Percentiles rank a stretch among this genome's conserved stretches.
Conservation (phyloP, 352 stramenopile genomes). For the Phytophthora ramorum region DNA sequence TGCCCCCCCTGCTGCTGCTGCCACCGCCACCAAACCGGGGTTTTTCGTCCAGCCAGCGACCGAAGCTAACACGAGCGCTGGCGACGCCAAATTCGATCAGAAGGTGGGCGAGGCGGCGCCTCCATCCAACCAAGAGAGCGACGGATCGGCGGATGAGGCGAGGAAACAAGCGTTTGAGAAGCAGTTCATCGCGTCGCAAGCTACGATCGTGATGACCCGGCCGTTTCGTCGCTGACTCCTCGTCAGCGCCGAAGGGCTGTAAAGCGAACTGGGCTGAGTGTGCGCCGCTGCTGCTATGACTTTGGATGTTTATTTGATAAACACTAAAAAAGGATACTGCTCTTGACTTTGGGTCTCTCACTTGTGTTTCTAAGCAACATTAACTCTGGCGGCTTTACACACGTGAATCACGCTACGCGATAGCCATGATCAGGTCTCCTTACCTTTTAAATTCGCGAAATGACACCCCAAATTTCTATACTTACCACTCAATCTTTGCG, state of each 20-base stretch:
- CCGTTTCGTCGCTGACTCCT: conserved; percentile 1
- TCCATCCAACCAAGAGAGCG: conserved; percentile 6
- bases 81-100: conserved; percentile 10
- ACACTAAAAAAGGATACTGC: too few relatives aligned
- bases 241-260: not conserved
- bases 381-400: too few relatives aligned
- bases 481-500: too few relatives aligned
- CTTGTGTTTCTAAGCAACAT: too few relatives aligned
- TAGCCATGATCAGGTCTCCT: too few relatives aligned
- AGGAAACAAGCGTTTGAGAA: conserved; percentile 15
- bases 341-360: too few relatives aligned
- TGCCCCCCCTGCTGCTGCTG: not conserved
- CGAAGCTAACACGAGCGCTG: not conserved
- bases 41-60: conserved; percentile 2
- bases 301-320: too few relatives aligned
- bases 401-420: too few relatives aligned
- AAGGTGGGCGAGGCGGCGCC: conserved; percentile 6
- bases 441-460: too few relatives aligned
- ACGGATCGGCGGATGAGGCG: conserved; percentile 1
- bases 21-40: not conserved
- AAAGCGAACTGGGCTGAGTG: too few relatives aligned
- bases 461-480: too few relatives aligned
- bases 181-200: conserved; percentile 17
- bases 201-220: conserved; percentile 9
- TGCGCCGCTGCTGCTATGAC: too few relatives aligned